Evolutionary conservation across 1,284 basidiomycete species (phyloP).

Genomic region (Ceratobasidium theobromae): DNA sequence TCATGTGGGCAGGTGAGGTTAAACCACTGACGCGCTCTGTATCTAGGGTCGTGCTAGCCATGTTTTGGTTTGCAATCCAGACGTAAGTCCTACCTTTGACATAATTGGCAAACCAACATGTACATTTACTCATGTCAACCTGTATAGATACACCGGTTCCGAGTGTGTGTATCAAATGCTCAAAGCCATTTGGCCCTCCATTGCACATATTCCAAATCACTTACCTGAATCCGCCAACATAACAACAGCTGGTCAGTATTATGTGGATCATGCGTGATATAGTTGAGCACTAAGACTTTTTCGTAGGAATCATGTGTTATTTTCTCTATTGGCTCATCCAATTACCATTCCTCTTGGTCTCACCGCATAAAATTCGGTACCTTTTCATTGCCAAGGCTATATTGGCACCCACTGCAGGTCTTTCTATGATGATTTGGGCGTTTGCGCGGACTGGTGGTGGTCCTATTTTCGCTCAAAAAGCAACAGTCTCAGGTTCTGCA

Average conservation of each 20-base stretch:
- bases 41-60: slow-evolving; percentile 32
- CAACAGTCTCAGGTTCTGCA: slow-evolving; percentile 52
- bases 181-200: slow-evolving; percentile 76
- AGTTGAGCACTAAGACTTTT: slow-evolving; percentile 11
- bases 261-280: slow-evolving; percentile 1
- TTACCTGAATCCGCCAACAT: slow-evolving; percentile 61
- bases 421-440: slow-evolving; percentile 74
- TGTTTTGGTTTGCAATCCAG: slow-evolving; percentile 36
- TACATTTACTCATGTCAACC: too few species aligned
- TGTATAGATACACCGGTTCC: slow-evolving; percentile 36
- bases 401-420: slow-evolving; percentile 61
- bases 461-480: slow-evolving; percentile 53
- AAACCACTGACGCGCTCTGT: not conserved
- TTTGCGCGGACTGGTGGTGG: slow-evolving; percentile 57
- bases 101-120: too few species aligned
- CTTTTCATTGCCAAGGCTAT: slow-evolving; percentile 69
- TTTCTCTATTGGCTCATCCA: slow-evolving; percentile 77
- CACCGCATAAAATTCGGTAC: slow-evolving; percentile 71
- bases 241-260: slow-evolving; percentile 54
- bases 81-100: not conserved
- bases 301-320: slow-evolving; percentile 66
- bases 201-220: slow-evolving; percentile 62
- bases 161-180: slow-evolving; percentile 54
- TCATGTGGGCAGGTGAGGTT: too few species aligned
- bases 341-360: slow-evolving; percentile 72